Evolutionary conservation across 139 green algal species (phyloP), one percentile per base, ranked within the genome.

Genomic region (Cymbomonas tetramitiformis): DNA sequence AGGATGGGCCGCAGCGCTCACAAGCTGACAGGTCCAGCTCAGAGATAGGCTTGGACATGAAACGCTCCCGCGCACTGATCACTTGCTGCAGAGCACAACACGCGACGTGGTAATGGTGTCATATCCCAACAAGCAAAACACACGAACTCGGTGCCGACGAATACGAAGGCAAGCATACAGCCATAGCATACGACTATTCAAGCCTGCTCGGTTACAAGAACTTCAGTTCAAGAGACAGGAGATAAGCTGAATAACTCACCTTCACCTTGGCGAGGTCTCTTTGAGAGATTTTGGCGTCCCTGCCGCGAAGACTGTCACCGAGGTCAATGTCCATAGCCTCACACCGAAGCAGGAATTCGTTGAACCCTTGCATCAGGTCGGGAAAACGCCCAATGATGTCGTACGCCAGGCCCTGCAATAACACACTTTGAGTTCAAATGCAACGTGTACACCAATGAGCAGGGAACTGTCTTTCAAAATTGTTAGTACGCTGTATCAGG

Each of bases 301-400:
- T 21, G 4, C 30, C 48, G 10, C 30, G 58, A 8, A 9, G n/a
- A 38, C 15, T 49, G 25, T 38, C 36, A 3, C 47, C 19, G 12
- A 59, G 38, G 25, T 80, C 68, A 33, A 73, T 53, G 24, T 75
- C 76, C 8, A 68, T 57, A 54, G n/a, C 55, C 64, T 91, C 82
- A 43, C 80, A 91, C 23, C 80, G 54, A 59, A 67, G 66, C 46
- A 91, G 51, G 43, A 93, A 86, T n/a, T 86, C 81, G 34, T 84
- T 72, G 58, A 92, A 88, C 21, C 72, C 72, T 10, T 73, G 73
- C 71, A 88, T 64, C 24, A 97, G 78, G 72, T 97, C 89, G 4
- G 74, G 76, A 62, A 80, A 76, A 30, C 76, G 75, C 24, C 79
- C 81, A 1, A 98, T 76, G 34, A 95, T 83, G 72, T 98, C 90